phyloP scores from a whole-genome alignment of 2,329 filamentous ascomycete genomes.

The Curvularia lunata region DNA sequence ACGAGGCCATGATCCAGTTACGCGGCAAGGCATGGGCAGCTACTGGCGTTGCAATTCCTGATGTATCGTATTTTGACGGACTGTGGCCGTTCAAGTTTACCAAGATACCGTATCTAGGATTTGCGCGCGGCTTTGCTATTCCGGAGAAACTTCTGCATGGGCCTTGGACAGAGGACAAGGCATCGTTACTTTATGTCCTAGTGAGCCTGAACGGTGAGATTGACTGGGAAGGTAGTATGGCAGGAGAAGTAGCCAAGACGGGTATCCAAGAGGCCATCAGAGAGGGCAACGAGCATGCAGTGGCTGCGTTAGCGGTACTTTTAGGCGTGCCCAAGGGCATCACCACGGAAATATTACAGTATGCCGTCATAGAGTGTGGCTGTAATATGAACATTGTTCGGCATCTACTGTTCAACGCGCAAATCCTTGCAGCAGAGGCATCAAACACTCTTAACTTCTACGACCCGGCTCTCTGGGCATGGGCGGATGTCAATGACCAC shows the following conservation, averaged over 20 bases:
- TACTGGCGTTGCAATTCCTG: conserved; percentile 35
- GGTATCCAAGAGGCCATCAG: conserved; percentile 40
- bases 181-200: conserved; percentile 42
- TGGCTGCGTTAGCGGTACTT: conserved; percentile 44
- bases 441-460: conserved; percentile 39
- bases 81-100: conserved; percentile 43
- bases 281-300: conserved; percentile 38
- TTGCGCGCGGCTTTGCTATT: conserved; percentile 41
- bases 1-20: conserved; percentile 34
- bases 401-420: conserved; percentile 46
- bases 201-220: conserved; percentile 44
- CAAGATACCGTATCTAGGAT: conserved; percentile 39
- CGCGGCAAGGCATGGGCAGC: conserved; percentile 43
- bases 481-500: conserved; percentile 39
- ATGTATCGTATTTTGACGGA: conserved; percentile 33
- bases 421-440: conserved; percentile 32
- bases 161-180: conserved; percentile 41
- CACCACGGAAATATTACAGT: conserved; percentile 36
- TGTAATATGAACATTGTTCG: conserved; percentile 39
- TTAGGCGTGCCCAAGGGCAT: conserved; percentile 40
- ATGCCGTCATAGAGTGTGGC: conserved; percentile 39
- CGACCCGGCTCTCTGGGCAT: conserved; percentile 44
- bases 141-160: conserved; percentile 48
- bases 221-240: conserved; percentile 44
- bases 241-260: conserved; percentile 43